Conservation (phyloP, 306 rosid species). For the Morella rubra region DNA sequence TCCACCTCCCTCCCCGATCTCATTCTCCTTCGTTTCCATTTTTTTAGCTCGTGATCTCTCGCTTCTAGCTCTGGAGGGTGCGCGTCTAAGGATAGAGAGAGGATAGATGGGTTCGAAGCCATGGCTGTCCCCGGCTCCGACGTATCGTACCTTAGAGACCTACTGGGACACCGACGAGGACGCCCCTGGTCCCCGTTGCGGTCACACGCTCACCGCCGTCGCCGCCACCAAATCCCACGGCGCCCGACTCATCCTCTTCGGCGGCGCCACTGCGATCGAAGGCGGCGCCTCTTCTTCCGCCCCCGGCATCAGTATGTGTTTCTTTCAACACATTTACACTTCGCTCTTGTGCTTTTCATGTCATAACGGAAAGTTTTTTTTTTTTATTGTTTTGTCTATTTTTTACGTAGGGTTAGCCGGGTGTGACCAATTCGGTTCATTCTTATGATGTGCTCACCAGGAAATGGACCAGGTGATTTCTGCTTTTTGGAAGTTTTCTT, state of each 20-base stretch:
- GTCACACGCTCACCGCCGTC: slow-evolving; percentile 85
- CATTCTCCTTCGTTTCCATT: not conserved
- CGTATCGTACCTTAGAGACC: slow-evolving; percentile 58
- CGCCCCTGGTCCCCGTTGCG: slow-evolving; percentile 93
- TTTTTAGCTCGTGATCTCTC: not conserved
- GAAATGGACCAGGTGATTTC: slow-evolving; percentile 84
- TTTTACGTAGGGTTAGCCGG: slow-evolving; percentile 72
- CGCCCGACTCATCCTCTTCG: slow-evolving; percentile 84
- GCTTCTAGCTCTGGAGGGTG: not conserved
- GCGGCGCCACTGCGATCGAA: slow-evolving; percentile 98
- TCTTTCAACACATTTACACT: too few species aligned
- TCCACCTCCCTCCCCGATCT: not conserved
- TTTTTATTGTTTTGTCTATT: not conserved
- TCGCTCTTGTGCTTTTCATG: not conserved
- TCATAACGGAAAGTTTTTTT: not conserved
- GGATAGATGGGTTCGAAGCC: slow-evolving; percentile 77
- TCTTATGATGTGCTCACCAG: slow-evolving; percentile 76
- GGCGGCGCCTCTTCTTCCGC: slow-evolving; percentile 80
- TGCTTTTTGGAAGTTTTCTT: not conserved
- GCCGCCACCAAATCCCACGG: slow-evolving; percentile 86
- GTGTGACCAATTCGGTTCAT: slow-evolving; percentile 92
- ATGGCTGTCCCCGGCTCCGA: slow-evolving; percentile 89
- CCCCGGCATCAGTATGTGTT: slow-evolving; percentile 76
- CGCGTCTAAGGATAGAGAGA: not conserved
- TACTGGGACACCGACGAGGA: slow-evolving; percentile 92